Conservation (phyloP, 2,329 filamentous ascomycete species). For the Fusarium decemcellulare region DNA sequence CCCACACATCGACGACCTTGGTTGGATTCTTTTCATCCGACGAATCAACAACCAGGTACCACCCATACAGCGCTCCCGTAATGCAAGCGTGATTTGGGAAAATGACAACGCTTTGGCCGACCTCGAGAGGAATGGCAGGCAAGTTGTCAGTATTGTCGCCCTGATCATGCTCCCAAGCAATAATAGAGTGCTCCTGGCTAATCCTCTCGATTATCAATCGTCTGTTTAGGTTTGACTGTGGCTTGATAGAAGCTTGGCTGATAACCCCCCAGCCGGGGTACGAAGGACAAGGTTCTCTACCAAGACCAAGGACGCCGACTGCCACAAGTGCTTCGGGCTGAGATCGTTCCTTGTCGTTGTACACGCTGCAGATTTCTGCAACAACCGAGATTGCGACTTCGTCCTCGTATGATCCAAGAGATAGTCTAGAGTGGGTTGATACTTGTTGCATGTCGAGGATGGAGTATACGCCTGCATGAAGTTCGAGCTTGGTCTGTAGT, state of each 20-base stretch:
- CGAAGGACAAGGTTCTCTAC: conserved; percentile 71
- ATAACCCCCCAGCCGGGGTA: conserved; percentile 75
- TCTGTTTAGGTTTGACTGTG: not conserved
- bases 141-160: not conserved
- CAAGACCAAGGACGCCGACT: conserved; percentile 71
- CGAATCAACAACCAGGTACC: conserved; percentile 69
- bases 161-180: conserved; percentile 61
- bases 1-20: conserved; percentile 71
- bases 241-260: conserved; percentile 50
- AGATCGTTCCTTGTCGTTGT: conserved; percentile 56
- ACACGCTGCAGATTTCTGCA: conserved; percentile 74
- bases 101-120: conserved; percentile 61
- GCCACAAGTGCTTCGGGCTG: conserved; percentile 68
- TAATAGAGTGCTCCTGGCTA: conserved; percentile 76
- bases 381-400: conserved; percentile 71
- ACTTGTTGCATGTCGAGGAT: conserved; percentile 76
- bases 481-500: conserved; percentile 58
- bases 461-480: conserved; percentile 77
- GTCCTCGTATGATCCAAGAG: conserved; percentile 47
- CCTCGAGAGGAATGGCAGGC: conserved; percentile 55
- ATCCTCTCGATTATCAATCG: conserved; percentile 70
- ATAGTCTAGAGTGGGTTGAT: conserved; percentile 63
- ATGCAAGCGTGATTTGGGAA: conserved; percentile 78
- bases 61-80: conserved; percentile 71
- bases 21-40: conserved; percentile 55